These are phyloP conservation scores for Penicillium salamii DNA, from an alignment of 495 filamentous ascomycete genomes.

Conservation along the genomic window DNA sequence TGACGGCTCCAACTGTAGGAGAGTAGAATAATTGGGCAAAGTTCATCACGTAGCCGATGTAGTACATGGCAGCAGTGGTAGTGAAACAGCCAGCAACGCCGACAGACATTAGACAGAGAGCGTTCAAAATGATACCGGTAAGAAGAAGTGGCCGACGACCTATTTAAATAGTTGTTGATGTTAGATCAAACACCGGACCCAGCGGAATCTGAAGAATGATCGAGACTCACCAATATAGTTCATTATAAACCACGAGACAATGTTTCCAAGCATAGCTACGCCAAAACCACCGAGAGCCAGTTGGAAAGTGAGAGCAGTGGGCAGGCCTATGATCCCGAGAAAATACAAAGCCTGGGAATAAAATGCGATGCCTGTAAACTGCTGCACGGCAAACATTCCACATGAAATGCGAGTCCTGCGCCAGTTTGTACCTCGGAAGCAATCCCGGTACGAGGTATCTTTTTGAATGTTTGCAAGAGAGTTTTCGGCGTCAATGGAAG, in stretches of 20 bases:
- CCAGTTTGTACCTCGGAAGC: slow-evolving; percentile 6
- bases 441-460: neutral
- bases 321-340: slow-evolving; percentile 3
- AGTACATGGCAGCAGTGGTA: slow-evolving; percentile 1
- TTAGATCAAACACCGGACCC: neutral
- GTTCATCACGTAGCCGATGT: slow-evolving; percentile 7
- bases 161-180: neutral
- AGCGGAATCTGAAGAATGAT: neutral
- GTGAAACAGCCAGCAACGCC: slow-evolving; percentile 6
- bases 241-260: slow-evolving; percentile 8
- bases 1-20: slow-evolving; percentile 7
- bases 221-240: slow-evolving; percentile 3
- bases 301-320: neutral
- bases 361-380: slow-evolving; percentile 7
- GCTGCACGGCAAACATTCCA: slow-evolving; percentile 11
- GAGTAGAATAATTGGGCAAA: slow-evolving; percentile 7
- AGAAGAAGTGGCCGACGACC: slow-evolving; percentile 1
- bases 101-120: neutral
- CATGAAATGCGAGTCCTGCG: slow-evolving; percentile 9
- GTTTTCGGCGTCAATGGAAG: neutral
- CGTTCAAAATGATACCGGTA: slow-evolving; percentile 1
- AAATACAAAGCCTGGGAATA: slow-evolving; percentile 11
- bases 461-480: neutral
- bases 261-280: slow-evolving; percentile 8
- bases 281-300: slow-evolving; percentile 7